These are phyloP conservation scores for Hypoxylon rickii DNA, from an alignment of 495 filamentous ascomycete species.

Conservation along the genomic window DNA sequence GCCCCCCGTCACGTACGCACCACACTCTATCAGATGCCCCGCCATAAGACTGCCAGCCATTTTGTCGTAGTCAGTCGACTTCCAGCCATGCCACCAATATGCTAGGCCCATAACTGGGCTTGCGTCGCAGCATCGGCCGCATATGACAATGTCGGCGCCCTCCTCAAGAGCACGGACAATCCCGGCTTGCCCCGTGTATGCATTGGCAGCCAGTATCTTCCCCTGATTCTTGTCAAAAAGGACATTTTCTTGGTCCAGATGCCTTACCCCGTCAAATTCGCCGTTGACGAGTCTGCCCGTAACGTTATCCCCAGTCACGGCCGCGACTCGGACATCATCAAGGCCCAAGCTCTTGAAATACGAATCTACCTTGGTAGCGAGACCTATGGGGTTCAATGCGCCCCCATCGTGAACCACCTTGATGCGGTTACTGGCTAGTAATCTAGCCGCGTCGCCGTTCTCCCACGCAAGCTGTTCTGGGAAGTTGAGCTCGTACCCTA, in stretches of 20 bases:
- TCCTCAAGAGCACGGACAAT: neutral
- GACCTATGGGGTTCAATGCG: neutral
- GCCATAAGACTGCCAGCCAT: neutral
- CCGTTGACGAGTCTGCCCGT: neutral
- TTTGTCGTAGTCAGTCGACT: neutral
- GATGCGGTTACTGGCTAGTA: neutral
- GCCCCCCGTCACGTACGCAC: neutral
- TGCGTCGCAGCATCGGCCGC: neutral
- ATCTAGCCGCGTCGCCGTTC: neutral
- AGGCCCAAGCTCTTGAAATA: neutral
- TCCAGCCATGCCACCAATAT: neutral
- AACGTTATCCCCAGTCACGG: neutral
- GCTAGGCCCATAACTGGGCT: neutral
- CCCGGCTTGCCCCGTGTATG: neutral
- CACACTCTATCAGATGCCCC: neutral
- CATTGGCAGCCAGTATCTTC: neutral
- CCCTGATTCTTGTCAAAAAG: neutral
- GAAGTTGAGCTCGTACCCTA: neutral
- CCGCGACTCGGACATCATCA: neutral
- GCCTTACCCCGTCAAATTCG: neutral
- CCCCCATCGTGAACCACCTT: neutral
- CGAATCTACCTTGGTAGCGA: neutral
- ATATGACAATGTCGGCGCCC: neutral
- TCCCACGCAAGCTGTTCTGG: neutral
- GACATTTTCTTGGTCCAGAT: neutral